phyloP scores from a whole-genome alignment of 2,329 filamentous ascomycete species.

The Alternaria arbusti region DNA sequence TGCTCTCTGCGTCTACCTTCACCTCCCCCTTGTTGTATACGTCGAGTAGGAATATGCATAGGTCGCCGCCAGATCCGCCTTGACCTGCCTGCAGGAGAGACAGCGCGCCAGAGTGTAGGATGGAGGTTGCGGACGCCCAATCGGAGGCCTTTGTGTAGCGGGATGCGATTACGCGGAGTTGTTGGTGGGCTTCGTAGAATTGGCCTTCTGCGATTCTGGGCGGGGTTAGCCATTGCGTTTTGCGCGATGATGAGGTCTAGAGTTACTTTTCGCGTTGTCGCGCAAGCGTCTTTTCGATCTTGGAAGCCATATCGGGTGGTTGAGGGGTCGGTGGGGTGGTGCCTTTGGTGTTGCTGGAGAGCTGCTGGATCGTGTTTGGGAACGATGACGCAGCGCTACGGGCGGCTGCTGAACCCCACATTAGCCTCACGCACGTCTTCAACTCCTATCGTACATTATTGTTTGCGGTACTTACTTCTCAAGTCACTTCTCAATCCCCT shows the following conservation, averaged over 20 bases:
- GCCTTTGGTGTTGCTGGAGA: not conserved
- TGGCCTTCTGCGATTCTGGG: constrained; percentile 83
- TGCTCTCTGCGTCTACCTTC: constrained; percentile 74
- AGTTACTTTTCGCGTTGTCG: constrained; percentile 77
- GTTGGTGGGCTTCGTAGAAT: constrained; percentile 98
- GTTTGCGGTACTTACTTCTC: not conserved
- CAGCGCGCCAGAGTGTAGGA: constrained; percentile 82
- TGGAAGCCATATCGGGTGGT: constrained; percentile 45
- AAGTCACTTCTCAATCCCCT: not conserved
- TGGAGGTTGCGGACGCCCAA: constrained; percentile 84
- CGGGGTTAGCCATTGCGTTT: constrained; percentile 19
- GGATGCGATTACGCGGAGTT: constrained; percentile 91
- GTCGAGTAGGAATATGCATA: constrained; percentile 86
- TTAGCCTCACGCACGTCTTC: not conserved
- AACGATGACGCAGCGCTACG: constrained; percentile 27
- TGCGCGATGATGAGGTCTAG: not conserved
- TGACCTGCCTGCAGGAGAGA: constrained; percentile 91
- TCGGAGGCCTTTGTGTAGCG: constrained; percentile 90
- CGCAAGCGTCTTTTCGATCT: constrained; percentile 74
- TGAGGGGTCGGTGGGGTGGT: not conserved
- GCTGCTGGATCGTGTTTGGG: constrained; percentile 4
- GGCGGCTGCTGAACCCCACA: constrained; percentile 17
- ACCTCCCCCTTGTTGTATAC: constrained; percentile 88
- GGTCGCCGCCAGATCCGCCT: constrained; percentile 88
- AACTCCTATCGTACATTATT: not conserved